Evolutionary conservation across 78 protist species (phyloP), one percentile per base, ranked within the genome.

Genomic region (Creolimax fragrantissima): DNA sequence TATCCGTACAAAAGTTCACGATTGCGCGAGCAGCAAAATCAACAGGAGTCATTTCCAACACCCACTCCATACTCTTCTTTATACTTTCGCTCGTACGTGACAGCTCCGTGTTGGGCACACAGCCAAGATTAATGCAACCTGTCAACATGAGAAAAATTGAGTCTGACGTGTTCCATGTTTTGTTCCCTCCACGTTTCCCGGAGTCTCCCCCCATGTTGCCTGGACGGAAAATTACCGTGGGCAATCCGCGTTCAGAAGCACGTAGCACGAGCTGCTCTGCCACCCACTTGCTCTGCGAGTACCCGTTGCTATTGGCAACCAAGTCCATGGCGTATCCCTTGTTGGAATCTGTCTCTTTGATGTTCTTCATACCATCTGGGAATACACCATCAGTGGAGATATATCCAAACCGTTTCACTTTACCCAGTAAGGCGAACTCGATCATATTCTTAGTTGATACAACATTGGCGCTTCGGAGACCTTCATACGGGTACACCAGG

Each of bases 241-340:
- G 91, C 36, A 92, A 6, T 42, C 91, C 91, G 5, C 44, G 41
- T 35, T 83, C 85, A 24, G 89, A 44, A 39, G 74, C 81, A 32
- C 6, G 39, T 81, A 6, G 45, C 41, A 85, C 47, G 43, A 92
- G 32, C 47, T 86, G 91, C 88, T 92, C 92, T 0, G 88, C 86
- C 41, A 86, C 91, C 91, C 92, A 89, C 88, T 92, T 92, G 88
- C 66, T 37, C 91, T 89, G 92, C 4, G 66, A 41, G 86, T 92
- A 89, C 3, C 90, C 91, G 35, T 41, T 5, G 42, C 83, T 32
- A 37, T 5, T 41, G 0, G 74, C 74, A 58, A 58, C 74, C 74
- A 58, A 58, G 39, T 58, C 74, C 11, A 39, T 85, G 4, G n/a
- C 36, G 81, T 58, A 74, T 81, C 39, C 43, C 3, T 36, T 42